phyloP scores from a whole-genome alignment of 345 rosid genomes.

The Populus alba region DNA sequence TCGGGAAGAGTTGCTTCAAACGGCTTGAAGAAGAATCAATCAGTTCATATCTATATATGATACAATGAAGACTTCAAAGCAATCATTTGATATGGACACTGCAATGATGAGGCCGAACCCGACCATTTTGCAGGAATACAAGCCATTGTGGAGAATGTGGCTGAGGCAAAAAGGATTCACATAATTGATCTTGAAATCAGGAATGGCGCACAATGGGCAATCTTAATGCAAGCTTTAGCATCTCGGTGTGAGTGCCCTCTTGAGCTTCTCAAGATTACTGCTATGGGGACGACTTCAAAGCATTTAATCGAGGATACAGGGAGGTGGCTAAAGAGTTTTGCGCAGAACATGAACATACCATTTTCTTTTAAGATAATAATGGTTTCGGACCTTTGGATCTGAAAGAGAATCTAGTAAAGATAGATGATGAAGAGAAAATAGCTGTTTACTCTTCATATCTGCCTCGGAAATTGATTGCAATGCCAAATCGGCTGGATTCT shows the following conservation, averaged over 20 bases:
- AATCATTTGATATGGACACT: too few species aligned
- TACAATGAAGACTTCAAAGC: slow-evolving; percentile 7
- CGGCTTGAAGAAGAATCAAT: neutral
- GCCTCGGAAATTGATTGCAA: slow-evolving; percentile 20
- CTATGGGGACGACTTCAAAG: slow-evolving; percentile 27
- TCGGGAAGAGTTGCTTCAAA: neutral
- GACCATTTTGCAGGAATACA: neutral
- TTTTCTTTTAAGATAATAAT: slow-evolving; percentile 35
- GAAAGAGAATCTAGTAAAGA: slow-evolving; percentile 34
- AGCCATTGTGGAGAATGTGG: too few species aligned
- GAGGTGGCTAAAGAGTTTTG: slow-evolving; percentile 35
- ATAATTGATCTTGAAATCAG: slow-evolving; percentile 36
- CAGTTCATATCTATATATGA: neutral
- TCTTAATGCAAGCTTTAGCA: slow-evolving; percentile 52
- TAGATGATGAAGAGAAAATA: slow-evolving; percentile 32
- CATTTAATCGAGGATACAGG: slow-evolving; percentile 36
- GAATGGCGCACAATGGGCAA: slow-evolving; percentile 41
- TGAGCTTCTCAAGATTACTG: slow-evolving; percentile 49
- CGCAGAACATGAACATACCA: slow-evolving; percentile 36
- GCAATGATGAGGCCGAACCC: neutral
- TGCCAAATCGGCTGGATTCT: slow-evolving; percentile 35
- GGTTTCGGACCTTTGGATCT: slow-evolving; percentile 42
- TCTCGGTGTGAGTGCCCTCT: slow-evolving; percentile 19
- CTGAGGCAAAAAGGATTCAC: neutral
- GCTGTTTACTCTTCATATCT: slow-evolving; percentile 22